Base-by-base conservation (phyloP, 495 filamentous ascomycete genomes). In the Niebla homalea region DNA sequence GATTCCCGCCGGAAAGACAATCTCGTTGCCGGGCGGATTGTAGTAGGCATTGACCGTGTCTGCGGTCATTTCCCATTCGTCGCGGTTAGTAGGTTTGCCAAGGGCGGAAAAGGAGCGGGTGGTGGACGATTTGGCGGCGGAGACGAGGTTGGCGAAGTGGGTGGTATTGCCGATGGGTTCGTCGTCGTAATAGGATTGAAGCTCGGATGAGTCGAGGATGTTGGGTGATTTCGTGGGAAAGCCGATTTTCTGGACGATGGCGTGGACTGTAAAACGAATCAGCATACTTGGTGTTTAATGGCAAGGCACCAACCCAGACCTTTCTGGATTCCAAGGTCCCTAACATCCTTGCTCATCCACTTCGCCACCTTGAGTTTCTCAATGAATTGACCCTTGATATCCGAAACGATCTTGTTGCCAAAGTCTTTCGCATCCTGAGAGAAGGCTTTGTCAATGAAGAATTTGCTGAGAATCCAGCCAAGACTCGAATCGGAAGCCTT, bases 241-340 rank as follows among this genome's bases (percentile, higher is more conserved):
- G 4, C 82, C 84, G 38, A 88, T 85, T 57, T 86, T 84, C 61
- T 85, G 80, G 26, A 77, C 65, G 53, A 87, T 85, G 44, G 83
- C 81, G 50, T 77, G 71, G 16, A 85, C 78, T 57, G 3, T 32
- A 12, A 40, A n/a, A 40, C 18, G 11, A 12, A 14, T 51, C 15
- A 52, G 49, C 21, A 16, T 19, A 11, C 38, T 21, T 18, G 4
- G 10, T 43, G 4, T 16, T 1, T 18, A 22, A 48, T 7, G 3
- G 6, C 2, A 38, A 11, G 15, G 11, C 19, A 20, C 5, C 19
- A 5, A 35, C 1, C n/a, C 40, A 15, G 50, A 57, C 58, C 58
- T 60, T 88, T 88, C 51, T 81, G 62, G 39, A 76, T 76, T 26
- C 79, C 81, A 20, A 78, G 60, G 49, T 77, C 67, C 38, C 76